Percentiles rank a stretch among this genome's conserved stretches.
Evolutionary conservation across 805 yeast species (phyloP).

Genomic region (Naumovozyma baii): DNA sequence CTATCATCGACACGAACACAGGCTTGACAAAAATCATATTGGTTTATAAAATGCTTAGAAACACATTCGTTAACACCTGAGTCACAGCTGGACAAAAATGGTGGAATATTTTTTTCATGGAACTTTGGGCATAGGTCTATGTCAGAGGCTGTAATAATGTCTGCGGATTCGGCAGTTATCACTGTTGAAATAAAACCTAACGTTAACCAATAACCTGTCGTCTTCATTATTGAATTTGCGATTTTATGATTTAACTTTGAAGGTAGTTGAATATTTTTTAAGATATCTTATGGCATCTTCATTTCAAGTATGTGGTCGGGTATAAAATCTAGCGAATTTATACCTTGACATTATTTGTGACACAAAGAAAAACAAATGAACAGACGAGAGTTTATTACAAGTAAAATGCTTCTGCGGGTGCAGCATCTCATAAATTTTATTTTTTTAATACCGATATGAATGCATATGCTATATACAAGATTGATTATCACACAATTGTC

Average conservation of each 20-base stretch:
- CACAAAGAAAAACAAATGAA: too few relatives aligned
- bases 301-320: too few relatives aligned
- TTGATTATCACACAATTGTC: neutral
- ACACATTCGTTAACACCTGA: conserved; percentile 8
- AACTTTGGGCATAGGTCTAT: neutral
- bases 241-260: too few relatives aligned
- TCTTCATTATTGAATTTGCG: too few relatives aligned
- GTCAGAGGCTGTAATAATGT: neutral
- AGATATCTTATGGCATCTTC: too few relatives aligned
- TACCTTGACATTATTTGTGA: too few relatives aligned
- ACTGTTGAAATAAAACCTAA: neutral
- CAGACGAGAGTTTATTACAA: too few relatives aligned
- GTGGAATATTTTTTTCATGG: neutral
- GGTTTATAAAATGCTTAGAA: conserved; percentile 5
- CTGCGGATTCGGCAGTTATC: neutral
- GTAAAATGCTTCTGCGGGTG: too few relatives aligned
- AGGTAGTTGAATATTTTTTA: too few relatives aligned
- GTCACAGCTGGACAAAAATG: neutral
- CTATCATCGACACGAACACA: conserved; percentile 11
- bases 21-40: conserved; percentile 9
- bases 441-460: neutral
- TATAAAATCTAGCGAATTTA: too few relatives aligned
- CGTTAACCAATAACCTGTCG: neutral
- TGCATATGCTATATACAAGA: neutral
- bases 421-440: too few relatives aligned